Evolutionary conservation across 202 grass and related monocot genomes (phyloP).

Genomic region (Cymbopogon flexuosus): DNA sequence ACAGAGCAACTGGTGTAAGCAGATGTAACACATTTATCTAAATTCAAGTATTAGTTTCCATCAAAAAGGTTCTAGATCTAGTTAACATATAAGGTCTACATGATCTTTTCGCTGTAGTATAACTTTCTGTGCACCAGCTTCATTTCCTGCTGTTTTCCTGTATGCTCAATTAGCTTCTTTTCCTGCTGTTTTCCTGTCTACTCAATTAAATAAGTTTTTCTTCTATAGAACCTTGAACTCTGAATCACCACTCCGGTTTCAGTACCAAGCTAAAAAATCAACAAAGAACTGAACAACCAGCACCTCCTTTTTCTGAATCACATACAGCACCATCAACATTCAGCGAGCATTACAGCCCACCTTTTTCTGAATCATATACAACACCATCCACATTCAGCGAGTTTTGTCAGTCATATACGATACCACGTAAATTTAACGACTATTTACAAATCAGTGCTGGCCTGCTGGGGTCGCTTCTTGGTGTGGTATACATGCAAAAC

Average conservation of each 20-base stretch:
- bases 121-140: no score
- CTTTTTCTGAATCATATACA: background rate
- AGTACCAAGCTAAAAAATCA: background rate
- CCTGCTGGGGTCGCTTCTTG: background rate
- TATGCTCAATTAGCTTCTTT: background rate
- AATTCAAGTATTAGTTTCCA: no score
- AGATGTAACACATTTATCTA: no score
- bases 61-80: no score
- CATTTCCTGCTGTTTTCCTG: background rate
- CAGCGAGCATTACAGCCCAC: background rate
- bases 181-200: background rate
- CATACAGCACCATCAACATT: background rate
- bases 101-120: no score
- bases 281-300: background rate
- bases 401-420: background rate
- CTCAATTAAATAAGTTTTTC: background rate
- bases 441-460: slow-evolving; percentile 29
- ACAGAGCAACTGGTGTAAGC: no score
- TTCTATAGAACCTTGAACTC: background rate
- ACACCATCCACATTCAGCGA: no score
- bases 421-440: background rate
- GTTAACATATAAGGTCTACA: no score
- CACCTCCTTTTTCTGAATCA: background rate
- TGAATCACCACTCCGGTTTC: background rate
- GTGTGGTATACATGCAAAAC: background rate